Percentiles rank a stretch among this genome's conserved stretches.
Conservation (phyloP, 768 basidiomycete species). For the Lactifluus hygrophoroides region DNA sequence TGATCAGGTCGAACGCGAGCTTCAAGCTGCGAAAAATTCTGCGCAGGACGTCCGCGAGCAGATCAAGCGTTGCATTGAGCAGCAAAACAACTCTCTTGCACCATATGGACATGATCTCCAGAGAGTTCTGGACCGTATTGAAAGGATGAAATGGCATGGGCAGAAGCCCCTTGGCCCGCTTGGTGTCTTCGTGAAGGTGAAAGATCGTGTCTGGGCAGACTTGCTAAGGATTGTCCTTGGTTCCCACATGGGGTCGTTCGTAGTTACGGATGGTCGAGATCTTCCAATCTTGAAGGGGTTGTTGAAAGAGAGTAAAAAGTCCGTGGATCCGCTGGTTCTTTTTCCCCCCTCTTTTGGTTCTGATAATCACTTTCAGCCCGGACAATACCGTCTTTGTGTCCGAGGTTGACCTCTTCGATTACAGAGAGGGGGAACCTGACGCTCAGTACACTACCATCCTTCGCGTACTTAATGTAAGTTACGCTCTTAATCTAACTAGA, state of each 20-base stretch:
- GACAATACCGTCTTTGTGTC: slow-evolving; percentile 51
- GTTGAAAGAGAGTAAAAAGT: slow-evolving; percentile 56
- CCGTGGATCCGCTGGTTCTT: slow-evolving; percentile 25
- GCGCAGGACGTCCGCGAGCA: slow-evolving; percentile 42
- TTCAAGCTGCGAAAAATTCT: slow-evolving; percentile 29
- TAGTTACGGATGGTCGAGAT: slow-evolving; percentile 65
- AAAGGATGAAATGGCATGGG: slow-evolving; percentile 50
- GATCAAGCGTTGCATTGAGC: slow-evolving; percentile 40
- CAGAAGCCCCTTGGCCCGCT: slow-evolving; percentile 69
- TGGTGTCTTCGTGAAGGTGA: slow-evolving; percentile 68
- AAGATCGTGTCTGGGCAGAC: slow-evolving; percentile 56
- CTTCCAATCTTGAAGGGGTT: slow-evolving; percentile 46
- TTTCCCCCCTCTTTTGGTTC: background rate
- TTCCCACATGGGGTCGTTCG: slow-evolving; percentile 54
- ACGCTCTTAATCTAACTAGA: background rate
- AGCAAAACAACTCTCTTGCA: slow-evolving; percentile 49
- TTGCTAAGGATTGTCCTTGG: slow-evolving; percentile 60
- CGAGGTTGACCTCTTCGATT: slow-evolving; percentile 77
- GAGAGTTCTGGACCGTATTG: slow-evolving; percentile 45
- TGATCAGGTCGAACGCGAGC: slow-evolving; percentile 28
- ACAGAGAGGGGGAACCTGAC: slow-evolving; percentile 60
- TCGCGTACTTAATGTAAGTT: slow-evolving; percentile 70
- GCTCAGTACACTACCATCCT: slow-evolving; percentile 60
- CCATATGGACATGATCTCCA: slow-evolving; percentile 60
- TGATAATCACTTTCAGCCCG: slow-evolving; percentile 28